Evolutionary conservation across 176 grass and related monocot species (phyloP), one percentile per base, ranked within the genome.

Genomic region (Oryza punctata): DNA sequence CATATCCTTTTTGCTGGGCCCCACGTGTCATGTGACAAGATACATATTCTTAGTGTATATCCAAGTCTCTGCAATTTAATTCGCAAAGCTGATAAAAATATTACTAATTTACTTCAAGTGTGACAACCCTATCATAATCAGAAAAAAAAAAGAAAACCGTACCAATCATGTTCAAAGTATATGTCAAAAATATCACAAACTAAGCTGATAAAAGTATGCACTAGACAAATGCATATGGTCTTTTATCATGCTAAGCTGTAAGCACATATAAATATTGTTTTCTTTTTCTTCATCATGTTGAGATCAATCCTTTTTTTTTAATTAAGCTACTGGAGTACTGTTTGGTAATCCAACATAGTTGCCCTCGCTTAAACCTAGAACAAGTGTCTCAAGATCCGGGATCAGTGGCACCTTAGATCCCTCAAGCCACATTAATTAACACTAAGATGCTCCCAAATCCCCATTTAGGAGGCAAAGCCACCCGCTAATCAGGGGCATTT

Each of bases 351-450:
- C 37, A 25, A 68, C 46, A 44, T 69, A 68, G 60, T 67, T 38
- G 35, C 19, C 52, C 70, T 68, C 19, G 67, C 24, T 74, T 63
- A 68, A 80, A 85, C 76, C 76, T 38, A 35, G 33, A 19, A 69
- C 57, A 87, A 12, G 63, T 69, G 77, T 89, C 52, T 63, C 30
- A 8, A 13, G 81, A 85, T 89, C 76, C 69, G 35, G 26, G 33
- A 84, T 80, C 60, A 80, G 10, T 16, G 33, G 63, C 6, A 38
- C n/a, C 75, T 7, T 63, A 63, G 21, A 79, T 81, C 35, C 49
- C 63, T 10, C 29, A 46, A 60, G 47, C 40, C 4, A 25, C 21
- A 29, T 70, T 63, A 69, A n/a, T 16, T 67, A 44, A 49, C 15
- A 8, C 3, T 28, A 49, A 49, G 67, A 35, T 23, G 13, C 0